Evolutionary conservation across 23 red algal genomes (phyloP), one percentile per base, ranked within the genome.

Genomic region (Chondrus crispus): DNA sequence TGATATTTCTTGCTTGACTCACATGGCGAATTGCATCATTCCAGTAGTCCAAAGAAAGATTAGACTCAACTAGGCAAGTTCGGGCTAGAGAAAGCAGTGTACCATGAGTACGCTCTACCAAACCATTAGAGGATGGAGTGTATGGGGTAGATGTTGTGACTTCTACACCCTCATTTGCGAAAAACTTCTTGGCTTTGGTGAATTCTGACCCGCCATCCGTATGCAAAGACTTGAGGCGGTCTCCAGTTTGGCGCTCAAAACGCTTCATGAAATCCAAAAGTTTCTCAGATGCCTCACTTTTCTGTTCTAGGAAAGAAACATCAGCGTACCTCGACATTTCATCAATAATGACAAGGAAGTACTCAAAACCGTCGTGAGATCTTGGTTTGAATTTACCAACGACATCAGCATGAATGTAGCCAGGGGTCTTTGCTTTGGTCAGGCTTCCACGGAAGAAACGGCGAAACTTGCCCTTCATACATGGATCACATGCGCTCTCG

Each of bases 161-260:
- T 11, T 46, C 36, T 26, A 88, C 40, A 3, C 64, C 49, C 53
- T 70, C 26, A 13, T 54, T n/a, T n/a, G n/a, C n/a, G n/a, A n/a
- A n/a, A n/a, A n/a, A n/a, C n/a, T n/a, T n/a, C n/a, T n/a, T n/a
- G n/a, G n/a, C n/a, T n/a, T 62, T 26, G 44, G 26, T 47, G 40
- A 90, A 80, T 45, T 90, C 72, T 26, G 24, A 36, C 46, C 87
- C 72, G 69, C 57, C 57, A 68, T 90, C 74, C 4, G 87, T 57
- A 46, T 90, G 71, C 38, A 81, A 26, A 13, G 68, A 66, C 14
- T 16, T 33, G 33, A 81, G 71, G 46, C 33, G 46, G 9, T 78
- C 14, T 12, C n/a, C 72, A 36, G 87, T 43, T 69, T 80, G 73
- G 29, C 74, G 71, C 52, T 90, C 72, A 52, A 90, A 81, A 36